Evolutionary conservation across 768 basidiomycete genomes (phyloP).

Genomic region (Mycena indigotica): DNA sequence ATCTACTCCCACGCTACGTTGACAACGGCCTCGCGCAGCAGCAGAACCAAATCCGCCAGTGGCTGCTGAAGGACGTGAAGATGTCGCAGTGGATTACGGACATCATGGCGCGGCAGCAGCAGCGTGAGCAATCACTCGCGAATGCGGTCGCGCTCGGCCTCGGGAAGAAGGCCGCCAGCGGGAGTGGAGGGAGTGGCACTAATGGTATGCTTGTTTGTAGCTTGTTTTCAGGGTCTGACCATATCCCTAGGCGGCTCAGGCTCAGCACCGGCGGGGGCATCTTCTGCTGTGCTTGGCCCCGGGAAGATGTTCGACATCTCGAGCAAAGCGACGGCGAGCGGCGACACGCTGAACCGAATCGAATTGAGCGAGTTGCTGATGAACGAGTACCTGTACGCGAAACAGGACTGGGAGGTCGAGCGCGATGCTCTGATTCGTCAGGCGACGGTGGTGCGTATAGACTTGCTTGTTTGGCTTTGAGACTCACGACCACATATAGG

Average conservation of each 20-base stretch:
- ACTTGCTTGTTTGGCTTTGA: background rate
- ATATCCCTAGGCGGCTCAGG: too few species aligned
- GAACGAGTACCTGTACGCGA: conserved; percentile 31
- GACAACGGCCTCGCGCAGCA: conserved; percentile 22
- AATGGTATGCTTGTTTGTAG: too few species aligned
- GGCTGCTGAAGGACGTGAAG: conserved; percentile 29
- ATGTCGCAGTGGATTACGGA: conserved; percentile 25
- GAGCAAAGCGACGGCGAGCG: background rate
- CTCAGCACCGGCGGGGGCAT: too few species aligned
- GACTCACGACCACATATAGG: background rate
- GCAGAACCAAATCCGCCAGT: conserved; percentile 29
- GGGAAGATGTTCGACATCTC: conserved; percentile 11
- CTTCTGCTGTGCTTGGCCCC: too few species aligned
- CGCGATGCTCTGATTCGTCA: conserved; percentile 28
- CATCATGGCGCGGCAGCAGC: conserved; percentile 22
- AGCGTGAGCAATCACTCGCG: conserved; percentile 7
- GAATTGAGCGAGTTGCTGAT: conserved; percentile 30
- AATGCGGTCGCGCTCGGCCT: background rate
- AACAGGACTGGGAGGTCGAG: conserved; percentile 32
- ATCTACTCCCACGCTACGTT: conserved; percentile 27
- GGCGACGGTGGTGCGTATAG: conserved; percentile 14
- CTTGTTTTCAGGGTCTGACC: too few species aligned
- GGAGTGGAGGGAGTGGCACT: background rate
- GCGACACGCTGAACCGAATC: conserved; percentile 28
- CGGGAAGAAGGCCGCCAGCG: background rate